These are phyloP conservation scores for Blastobotrys petasosporus DNA, from an alignment of 1,139 yeast species.

Conservation along the genomic window DNA sequence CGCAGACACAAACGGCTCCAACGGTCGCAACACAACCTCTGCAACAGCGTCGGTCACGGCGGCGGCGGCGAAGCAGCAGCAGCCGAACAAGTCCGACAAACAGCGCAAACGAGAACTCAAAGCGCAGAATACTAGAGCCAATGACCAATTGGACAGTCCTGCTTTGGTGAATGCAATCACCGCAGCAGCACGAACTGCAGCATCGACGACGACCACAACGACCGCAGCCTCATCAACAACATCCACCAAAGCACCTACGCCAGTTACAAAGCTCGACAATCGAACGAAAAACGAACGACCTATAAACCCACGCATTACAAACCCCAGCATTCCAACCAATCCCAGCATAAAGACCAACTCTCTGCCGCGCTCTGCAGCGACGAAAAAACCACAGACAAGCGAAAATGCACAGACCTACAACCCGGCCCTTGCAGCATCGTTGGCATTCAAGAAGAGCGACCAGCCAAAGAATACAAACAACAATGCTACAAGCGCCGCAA, in stretches of 20 bases:
- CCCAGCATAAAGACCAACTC: background rate
- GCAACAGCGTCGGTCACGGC: background rate
- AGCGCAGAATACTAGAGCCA: slow-evolving; percentile 2
- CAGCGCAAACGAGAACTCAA: slow-evolving; percentile 6
- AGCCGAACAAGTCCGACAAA: slow-evolving; percentile 16
- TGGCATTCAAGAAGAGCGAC: too few species aligned
- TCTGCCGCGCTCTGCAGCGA: too few species aligned
- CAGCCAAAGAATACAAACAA: too few species aligned
- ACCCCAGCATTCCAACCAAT: too few species aligned
- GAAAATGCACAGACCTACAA: too few species aligned
- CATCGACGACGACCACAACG: background rate
- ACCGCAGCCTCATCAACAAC: background rate
- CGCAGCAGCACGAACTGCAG: slow-evolving; percentile 13
- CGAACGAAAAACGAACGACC: background rate
- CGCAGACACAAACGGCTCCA: too few species aligned
- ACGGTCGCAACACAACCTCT: background rate
- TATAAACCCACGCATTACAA: background rate
- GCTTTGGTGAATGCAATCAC: slow-evolving; percentile 1
- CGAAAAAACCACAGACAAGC: too few species aligned
- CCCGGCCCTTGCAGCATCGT: too few species aligned
- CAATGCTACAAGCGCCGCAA: too few species aligned
- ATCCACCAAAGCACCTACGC: background rate
- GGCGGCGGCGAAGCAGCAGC: slow-evolving; percentile 5
- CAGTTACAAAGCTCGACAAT: background rate
- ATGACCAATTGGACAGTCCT: background rate